Evolutionary conservation across 768 basidiomycete genomes (phyloP), one percentile per base, ranked within the genome.

Genomic region (Cystofilobasidium capitatum): DNA sequence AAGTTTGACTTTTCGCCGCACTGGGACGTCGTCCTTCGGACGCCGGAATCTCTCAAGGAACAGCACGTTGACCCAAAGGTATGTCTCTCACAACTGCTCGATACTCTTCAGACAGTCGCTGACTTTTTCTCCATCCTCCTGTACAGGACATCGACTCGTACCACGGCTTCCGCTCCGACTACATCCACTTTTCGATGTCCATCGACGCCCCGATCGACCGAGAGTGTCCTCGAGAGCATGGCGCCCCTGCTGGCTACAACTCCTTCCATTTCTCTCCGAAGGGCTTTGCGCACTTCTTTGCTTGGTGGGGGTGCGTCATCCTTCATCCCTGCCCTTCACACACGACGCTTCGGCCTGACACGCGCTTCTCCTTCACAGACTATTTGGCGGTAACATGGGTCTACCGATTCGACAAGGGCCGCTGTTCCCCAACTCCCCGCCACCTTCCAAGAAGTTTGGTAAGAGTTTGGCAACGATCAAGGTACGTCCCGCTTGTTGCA

Each of bases 121-220:
- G 42, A 22, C 49, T 14, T 7, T 20, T n/a, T n/a, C 58, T 49
- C 17, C 36, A 20, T 70, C 20, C 13, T 44, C n/a, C 54, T 70
- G 40, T 66, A 36, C 42, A 64, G 17, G 36, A 42, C 29, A 54
- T 62, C 58, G 93, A 97, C 76, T 91, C 91, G 0, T 94, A 84
- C 77, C 83, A 83, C 67, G 88, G 84, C 10, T 96, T 97, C 77
- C 86, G 93, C 40, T 94, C 91, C 7, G 88, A 97, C 77, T 93
- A 90, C 75, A 86, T 97, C 57, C 93, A 98, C 76, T 82, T 93
- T 64, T 91, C 91, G 0, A 81, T 91, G 45, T 96, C 93, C 1
- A 79, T 96, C 71, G 83, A 83, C 31, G 87, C 88, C 2, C 86
- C 86, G 9, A 79, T 84, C 70, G 44, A 62, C 37, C 60, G 60